These are phyloP conservation scores for Drechslerella dactyloides DNA, from an alignment of 2,329 filamentous ascomycete species.

Conservation along the genomic window DNA sequence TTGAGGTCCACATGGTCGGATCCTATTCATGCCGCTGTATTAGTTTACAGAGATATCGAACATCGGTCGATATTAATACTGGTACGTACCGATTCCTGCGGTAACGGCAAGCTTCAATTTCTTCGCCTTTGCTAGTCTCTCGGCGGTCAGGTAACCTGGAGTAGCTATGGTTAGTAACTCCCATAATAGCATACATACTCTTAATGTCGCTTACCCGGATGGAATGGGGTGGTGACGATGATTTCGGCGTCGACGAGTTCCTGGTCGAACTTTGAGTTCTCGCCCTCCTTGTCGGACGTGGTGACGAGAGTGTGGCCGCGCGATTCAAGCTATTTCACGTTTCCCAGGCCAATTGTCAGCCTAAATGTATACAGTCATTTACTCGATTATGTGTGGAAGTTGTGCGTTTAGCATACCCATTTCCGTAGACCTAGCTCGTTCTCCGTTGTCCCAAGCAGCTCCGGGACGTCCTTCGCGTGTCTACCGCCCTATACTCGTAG, in stretches of 20 bases:
- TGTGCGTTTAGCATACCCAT: constrained; percentile 64
- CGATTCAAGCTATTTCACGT: constrained; percentile 70
- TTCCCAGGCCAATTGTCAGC: constrained; percentile 5
- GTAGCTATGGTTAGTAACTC: constrained; percentile 73
- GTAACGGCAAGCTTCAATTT: constrained; percentile 98
- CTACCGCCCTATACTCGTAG: constrained; percentile 52
- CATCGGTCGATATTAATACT: not conserved
- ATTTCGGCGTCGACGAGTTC: constrained; percentile 96
- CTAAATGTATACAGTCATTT: not conserved
- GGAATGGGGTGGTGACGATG: constrained; percentile 96
- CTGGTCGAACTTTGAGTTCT: constrained; percentile 90
- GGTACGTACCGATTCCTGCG: constrained; percentile 77
- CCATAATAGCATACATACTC: not conserved
- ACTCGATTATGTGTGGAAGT: not conserved
- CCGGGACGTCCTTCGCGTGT: constrained; percentile 67
- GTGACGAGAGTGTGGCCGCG: constrained; percentile 96
- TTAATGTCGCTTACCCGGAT: constrained; percentile 22
- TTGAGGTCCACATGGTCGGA: constrained; percentile 98
- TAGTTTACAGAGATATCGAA: not conserved
- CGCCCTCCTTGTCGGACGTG: constrained; percentile 96
- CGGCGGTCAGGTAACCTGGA: constrained; percentile 92
- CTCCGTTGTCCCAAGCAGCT: constrained; percentile 91
- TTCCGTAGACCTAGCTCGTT: constrained; percentile 97
- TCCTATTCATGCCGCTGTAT: constrained; percentile 10
- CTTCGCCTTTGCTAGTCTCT: constrained; percentile 97